phyloP scores from a whole-genome alignment of 1,284 basidiomycete genomes.

The Pseudozyma thailandica region DNA sequence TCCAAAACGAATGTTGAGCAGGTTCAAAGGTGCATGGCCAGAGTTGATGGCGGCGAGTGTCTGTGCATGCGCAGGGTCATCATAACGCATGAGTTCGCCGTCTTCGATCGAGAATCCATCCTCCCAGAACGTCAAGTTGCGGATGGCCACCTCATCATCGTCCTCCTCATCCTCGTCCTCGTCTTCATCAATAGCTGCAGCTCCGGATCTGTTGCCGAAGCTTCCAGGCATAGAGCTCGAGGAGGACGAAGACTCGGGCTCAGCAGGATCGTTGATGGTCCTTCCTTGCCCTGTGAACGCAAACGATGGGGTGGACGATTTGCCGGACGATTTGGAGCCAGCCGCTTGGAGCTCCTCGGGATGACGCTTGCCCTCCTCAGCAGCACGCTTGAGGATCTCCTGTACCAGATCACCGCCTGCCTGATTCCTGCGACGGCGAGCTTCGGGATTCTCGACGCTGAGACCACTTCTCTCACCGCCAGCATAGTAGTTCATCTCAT shows the following conservation, averaged over 20 bases:
- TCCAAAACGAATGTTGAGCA: constrained; percentile 80
- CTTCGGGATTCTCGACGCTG: constrained; percentile 83
- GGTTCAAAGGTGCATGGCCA: constrained; percentile 81
- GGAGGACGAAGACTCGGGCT: constrained; percentile 20
- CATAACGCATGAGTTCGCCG: constrained; percentile 84
- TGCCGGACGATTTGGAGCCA: constrained; percentile 4
- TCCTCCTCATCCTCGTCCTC: constrained; percentile 70
- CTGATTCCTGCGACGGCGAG: constrained; percentile 70
- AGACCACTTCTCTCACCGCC: constrained; percentile 77
- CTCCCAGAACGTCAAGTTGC: constrained; percentile 90
- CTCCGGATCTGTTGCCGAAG: constrained; percentile 12
- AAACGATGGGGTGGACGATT: constrained; percentile 15
- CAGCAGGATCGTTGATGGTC: constrained; percentile 46
- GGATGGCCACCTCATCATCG: constrained; percentile 73
- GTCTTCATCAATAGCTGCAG: constrained; percentile 6
- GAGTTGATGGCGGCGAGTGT: constrained; percentile 82
- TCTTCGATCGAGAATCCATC: constrained; percentile 94
- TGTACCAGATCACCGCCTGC: constrained; percentile 79
- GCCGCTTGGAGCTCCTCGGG: constrained; percentile 20
- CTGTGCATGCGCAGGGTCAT: constrained; percentile 80
- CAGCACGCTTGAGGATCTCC: constrained; percentile 80
- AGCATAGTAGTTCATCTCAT: constrained; percentile 65
- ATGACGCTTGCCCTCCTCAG: constrained; percentile 73
- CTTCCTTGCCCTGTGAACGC: constrained; percentile 50
- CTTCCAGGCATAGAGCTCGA: constrained; percentile 34